Percentiles rank a stretch among this genome's conserved stretches.
phyloP scores from a whole-genome alignment of 495 filamentous ascomycete species.

The Ramalina peruviana region DNA sequence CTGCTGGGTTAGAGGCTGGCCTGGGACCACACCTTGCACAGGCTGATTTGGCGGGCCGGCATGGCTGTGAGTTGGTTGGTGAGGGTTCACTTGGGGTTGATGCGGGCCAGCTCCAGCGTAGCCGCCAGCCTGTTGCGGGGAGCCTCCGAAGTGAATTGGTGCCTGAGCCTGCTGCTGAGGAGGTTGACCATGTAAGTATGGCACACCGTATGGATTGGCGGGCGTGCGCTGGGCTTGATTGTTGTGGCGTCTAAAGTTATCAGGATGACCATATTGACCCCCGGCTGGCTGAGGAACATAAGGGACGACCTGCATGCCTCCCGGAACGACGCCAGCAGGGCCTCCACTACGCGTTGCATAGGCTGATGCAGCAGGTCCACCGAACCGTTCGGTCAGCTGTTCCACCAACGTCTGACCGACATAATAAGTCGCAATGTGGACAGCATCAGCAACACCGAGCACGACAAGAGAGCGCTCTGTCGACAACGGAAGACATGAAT shows the following conservation, averaged over 20 bases:
- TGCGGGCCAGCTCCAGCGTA: conserved; percentile 68
- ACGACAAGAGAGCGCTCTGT: conserved; percentile 94
- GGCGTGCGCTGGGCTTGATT: conserved; percentile 50
- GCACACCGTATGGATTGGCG: conserved; percentile 53
- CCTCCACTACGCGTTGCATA: conserved; percentile 93
- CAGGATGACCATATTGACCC: conserved; percentile 82
- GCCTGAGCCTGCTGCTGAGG: conserved; percentile 44
- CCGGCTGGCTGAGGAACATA: conserved; percentile 86
- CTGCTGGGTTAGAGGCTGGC: conserved; percentile 87
- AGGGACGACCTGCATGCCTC: conserved; percentile 94
- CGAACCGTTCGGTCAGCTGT: conserved; percentile 90
- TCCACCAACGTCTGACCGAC: conserved; percentile 91
- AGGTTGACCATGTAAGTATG: conserved; percentile 52
- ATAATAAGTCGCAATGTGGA: conserved; percentile 98
- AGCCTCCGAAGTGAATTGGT: conserved; percentile 54
- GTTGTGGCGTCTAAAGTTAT: conserved; percentile 62
- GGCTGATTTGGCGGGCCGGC: conserved; percentile 47
- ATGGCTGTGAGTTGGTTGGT: conserved; percentile 45
- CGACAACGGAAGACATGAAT: conserved; percentile 82
- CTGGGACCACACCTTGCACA: conserved; percentile 61
- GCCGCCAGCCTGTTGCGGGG: conserved; percentile 44
- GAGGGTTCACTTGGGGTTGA: conserved; percentile 47
- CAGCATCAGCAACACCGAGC: conserved; percentile 79
- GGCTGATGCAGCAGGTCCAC: conserved; percentile 87
- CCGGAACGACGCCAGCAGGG: conserved; percentile 80